These are phyloP conservation scores for Glycine latifolia DNA, from an alignment of 306 rosid species.

Conservation along the genomic window DNA sequence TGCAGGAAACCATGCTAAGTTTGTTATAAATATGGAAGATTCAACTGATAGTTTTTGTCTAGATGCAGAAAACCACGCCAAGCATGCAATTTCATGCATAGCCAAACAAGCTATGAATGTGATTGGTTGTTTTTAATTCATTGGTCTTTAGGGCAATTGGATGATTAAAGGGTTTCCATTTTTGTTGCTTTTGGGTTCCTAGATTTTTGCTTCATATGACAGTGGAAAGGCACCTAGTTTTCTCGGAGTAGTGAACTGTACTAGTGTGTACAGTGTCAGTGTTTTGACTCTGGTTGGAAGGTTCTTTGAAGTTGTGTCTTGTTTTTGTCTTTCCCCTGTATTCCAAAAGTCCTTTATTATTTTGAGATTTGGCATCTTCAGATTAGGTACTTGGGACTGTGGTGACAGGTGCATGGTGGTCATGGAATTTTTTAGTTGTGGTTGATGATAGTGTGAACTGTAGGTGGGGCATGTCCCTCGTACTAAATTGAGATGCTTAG, in stretches of 20 bases:
- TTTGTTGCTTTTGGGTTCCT: background rate
- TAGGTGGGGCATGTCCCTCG: too few species aligned
- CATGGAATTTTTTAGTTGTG: too few species aligned
- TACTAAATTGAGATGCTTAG: too few species aligned
- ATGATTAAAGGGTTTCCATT: background rate
- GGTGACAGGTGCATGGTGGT: too few species aligned
- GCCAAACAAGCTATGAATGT: too few species aligned
- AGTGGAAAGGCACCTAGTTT: background rate
- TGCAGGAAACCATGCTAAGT: background rate
- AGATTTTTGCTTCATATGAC: background rate
- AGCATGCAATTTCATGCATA: too few species aligned
- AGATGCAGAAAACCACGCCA: background rate
- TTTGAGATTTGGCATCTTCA: too few species aligned
- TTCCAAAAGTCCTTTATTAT: too few species aligned
- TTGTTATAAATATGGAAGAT: background rate
- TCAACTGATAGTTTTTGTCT: background rate
- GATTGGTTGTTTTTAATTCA: conserved; percentile 15
- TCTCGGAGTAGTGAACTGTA: background rate
- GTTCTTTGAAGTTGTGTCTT: background rate
- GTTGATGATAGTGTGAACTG: too few species aligned
- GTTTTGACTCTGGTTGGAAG: conserved; percentile 28
- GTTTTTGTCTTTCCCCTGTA: background rate
- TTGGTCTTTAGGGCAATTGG: conserved; percentile 1
- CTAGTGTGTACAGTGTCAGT: conserved; percentile 10
- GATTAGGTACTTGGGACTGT: too few species aligned